Evolutionary conservation across 176 grass and related monocot genomes (phyloP).

Genomic region (Chloris gayana): DNA sequence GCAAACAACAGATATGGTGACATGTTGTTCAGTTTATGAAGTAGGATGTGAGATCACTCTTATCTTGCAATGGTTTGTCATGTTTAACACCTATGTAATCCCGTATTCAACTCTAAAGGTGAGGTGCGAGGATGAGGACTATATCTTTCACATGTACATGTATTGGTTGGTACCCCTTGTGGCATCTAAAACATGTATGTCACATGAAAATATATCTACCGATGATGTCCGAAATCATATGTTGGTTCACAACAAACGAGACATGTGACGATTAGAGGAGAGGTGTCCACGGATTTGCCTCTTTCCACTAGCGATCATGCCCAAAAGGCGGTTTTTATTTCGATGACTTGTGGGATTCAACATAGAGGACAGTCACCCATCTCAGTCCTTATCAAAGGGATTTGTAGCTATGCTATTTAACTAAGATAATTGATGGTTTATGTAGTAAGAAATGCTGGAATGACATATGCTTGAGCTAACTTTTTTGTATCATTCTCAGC

Average conservation of each 20-base stretch:
- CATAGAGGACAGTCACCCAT: neutral
- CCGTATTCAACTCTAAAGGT: neutral
- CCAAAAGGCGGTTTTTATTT: neutral
- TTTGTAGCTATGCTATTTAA: neutral
- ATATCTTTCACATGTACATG: neutral
- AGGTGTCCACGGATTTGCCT: rapidly evolving
- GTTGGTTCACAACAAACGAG: neutral
- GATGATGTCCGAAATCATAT: too few relatives aligned
- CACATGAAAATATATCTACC: neutral
- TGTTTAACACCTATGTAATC: neutral
- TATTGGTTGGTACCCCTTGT: neutral
- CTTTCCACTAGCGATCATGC: neutral
- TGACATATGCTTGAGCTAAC: neutral
- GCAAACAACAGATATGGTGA: neutral
- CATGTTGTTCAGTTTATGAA: neutral
- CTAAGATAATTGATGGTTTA: neutral
- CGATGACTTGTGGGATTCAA: neutral
- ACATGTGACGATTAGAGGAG: neutral
- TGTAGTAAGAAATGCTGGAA: neutral
- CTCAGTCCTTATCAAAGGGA: neutral
- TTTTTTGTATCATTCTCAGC: neutral
- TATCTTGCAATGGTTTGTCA: neutral
- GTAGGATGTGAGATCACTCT: neutral
- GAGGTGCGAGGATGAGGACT: too few relatives aligned
- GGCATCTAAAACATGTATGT: neutral